Percentiles rank a stretch among this genome's conserved stretches.
Evolutionary conservation across 306 rosid genomes (phyloP).

Genomic region (Medicago ruthenica): DNA sequence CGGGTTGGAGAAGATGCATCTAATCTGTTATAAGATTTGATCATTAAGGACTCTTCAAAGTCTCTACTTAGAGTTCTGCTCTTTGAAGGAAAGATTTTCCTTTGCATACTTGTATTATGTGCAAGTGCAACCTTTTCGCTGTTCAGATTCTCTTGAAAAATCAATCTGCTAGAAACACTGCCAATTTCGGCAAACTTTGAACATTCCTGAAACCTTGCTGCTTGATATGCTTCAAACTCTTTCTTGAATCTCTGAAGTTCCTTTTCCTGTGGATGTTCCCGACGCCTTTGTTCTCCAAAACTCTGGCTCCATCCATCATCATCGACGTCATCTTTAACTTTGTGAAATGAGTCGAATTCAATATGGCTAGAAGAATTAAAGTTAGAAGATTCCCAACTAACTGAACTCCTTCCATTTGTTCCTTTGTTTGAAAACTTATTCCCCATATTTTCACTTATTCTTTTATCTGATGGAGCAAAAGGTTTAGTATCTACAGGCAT

Average conservation of each 20-base stretch:
- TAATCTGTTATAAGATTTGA: constrained; percentile 52
- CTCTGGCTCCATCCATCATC: constrained; percentile 61
- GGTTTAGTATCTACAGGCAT: constrained; percentile 63
- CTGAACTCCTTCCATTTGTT: constrained; percentile 57
- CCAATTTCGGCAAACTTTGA: constrained; percentile 68
- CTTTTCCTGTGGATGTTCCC: constrained; percentile 98
- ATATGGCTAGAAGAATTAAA: constrained; percentile 60
- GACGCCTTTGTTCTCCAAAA: constrained; percentile 63
- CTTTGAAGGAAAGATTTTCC: constrained; percentile 56
- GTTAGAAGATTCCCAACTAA: constrained; percentile 54
- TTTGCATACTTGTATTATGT: constrained; percentile 50
- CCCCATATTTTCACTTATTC: constrained; percentile 51
- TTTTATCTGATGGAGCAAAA: constrained; percentile 59
- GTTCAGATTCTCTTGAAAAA: constrained; percentile 58
- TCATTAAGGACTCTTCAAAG: constrained; percentile 69
- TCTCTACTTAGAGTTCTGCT: constrained; percentile 79
- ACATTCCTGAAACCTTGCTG: constrained; percentile 82
- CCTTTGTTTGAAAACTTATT: constrained; percentile 59
- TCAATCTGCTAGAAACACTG: constrained; percentile 48
- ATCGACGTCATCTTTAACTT: constrained; percentile 43
- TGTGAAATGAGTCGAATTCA: constrained; percentile 56
- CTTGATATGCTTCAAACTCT: constrained; percentile 95
- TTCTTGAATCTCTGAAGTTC: constrained; percentile 89
- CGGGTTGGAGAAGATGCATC: constrained; percentile 61
- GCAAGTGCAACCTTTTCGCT: constrained; percentile 50